A percentile compares a stretch with the other conserved stretches of the same genome.
Conservation (phyloP, 1,284 basidiomycete species). For the Kalmanozyma brasiliensis region DNA sequence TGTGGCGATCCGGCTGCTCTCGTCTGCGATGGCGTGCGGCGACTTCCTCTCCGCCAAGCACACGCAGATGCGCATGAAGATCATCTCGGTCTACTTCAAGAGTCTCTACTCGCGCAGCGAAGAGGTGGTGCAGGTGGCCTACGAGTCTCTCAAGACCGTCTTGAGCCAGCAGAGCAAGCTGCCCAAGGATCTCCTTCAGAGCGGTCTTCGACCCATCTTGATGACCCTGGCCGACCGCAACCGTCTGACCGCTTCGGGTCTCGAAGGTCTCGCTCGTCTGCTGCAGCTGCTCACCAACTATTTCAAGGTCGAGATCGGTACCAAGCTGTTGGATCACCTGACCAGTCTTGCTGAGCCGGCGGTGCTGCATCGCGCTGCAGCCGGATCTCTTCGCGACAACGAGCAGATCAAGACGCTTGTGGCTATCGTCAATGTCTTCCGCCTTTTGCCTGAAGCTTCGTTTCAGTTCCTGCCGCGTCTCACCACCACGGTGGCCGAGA, state of each 20-base stretch:
- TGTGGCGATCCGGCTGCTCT: slow-evolving; percentile 90
- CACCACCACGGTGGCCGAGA: slow-evolving; percentile 88
- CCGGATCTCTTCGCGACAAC: slow-evolving; percentile 75
- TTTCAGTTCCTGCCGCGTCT: slow-evolving; percentile 91
- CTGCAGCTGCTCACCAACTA: slow-evolving; percentile 96
- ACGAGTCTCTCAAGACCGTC: slow-evolving; percentile 90
- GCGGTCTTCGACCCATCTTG: slow-evolving; percentile 91
- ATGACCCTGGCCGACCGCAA: slow-evolving; percentile 98
- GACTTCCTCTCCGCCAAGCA: slow-evolving; percentile 75
- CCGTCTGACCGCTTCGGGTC: slow-evolving; percentile 88
- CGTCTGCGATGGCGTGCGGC: slow-evolving; percentile 91
- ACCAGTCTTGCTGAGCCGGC: slow-evolving; percentile 59
- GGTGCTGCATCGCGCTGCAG: slow-evolving; percentile 57
- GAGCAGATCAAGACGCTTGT: slow-evolving; percentile 93
- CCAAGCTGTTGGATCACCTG: slow-evolving; percentile 91
- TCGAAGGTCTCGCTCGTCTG: slow-evolving; percentile 92
- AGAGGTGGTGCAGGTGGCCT: slow-evolving; percentile 94
- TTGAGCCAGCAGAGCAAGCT: slow-evolving; percentile 86
- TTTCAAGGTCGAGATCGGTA: slow-evolving; percentile 99
- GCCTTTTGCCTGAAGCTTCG: slow-evolving; percentile 85
- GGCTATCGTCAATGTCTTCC: slow-evolving; percentile 94
- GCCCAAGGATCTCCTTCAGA: slow-evolving; percentile 94
- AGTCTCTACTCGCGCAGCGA: slow-evolving; percentile 92
- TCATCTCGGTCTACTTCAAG: slow-evolving; percentile 97
- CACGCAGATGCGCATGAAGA: slow-evolving; percentile 74